Base-by-base conservation (phyloP, 805 yeast species). In the Candida sonorensis region DNA sequence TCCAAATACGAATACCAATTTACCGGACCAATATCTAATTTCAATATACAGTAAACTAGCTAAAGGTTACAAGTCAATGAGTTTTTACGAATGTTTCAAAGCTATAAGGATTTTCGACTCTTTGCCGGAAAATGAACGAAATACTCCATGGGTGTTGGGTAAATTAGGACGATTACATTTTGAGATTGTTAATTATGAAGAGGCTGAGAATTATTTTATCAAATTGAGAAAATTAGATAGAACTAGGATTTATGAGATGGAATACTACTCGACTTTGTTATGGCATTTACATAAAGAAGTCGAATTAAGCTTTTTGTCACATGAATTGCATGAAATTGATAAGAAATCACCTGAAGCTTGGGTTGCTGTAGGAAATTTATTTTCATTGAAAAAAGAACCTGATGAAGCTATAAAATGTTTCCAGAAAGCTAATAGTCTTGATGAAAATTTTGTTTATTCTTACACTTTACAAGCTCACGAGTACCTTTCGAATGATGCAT, bases 381-480 rank as follows among this genome's bases (percentile, higher is more conserved):
- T 84, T 41, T 85, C 96, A 6, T 64, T 88, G 23, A 75, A 74
- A 23, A 67, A 84, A 38, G 96, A 90, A 47, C 82, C 92, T 3
- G 92, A 83, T 41, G 94, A 84, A 53, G 95, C 97, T 0, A 77
- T 90, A 20, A 77, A 75, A 46, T 86, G 95, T 50, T 88, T 92
- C 59, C 76, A 76, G 40, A 75, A 85, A 36, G 88, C 97, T 2
- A 70, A 75, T 2, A 75, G 74, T 33, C 51, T 83, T 11, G 44
- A 55, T 35, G 75, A 76, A 6, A 64, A 64, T 11, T 83, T 83
- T 53, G 80, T 92, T 0, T 90, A 90, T 53, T 95, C 95, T 0
- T 83, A 84, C 51, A 88, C 97, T 1, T 65, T 92, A 36, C 86
- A 83, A 61, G 99, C 97, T 0, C 97, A 92, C 55, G 99, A 92